Conservation (phyloP, 2,329 filamentous ascomycete species). For the Zymoseptoria tritici region DNA sequence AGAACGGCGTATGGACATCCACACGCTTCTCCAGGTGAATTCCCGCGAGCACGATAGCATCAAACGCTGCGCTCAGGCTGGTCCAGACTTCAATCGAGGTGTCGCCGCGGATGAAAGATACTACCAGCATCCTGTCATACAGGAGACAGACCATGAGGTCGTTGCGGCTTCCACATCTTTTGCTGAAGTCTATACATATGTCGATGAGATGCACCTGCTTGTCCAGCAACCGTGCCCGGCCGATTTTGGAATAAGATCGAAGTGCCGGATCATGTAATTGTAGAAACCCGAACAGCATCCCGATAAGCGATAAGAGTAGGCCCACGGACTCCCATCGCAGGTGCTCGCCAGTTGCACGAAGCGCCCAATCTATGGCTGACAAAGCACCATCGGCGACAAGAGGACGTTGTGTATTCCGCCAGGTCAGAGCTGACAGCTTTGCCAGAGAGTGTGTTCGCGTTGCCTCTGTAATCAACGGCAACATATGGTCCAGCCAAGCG, state of each 20-base stretch:
- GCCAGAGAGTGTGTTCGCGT: constrained; percentile 14
- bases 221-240: neutral
- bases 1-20: constrained; percentile 16
- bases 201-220: constrained; percentile 9
- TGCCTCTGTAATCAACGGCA: constrained; percentile 7
- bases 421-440: constrained; percentile 31
- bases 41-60: constrained; percentile 17
- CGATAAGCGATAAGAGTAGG: constrained; percentile 28
- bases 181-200: constrained; percentile 17
- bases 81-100: constrained; percentile 18
- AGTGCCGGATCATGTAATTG: constrained; percentile 16
- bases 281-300: constrained; percentile 20
- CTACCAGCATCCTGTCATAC: constrained; percentile 14
- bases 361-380: constrained; percentile 29
- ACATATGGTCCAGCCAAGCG: constrained; percentile 16
- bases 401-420: constrained; percentile 32
- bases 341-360: constrained; percentile 29
- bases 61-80: constrained; percentile 17
- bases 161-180: constrained; percentile 17
- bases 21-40: constrained; percentile 17
- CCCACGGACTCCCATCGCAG: constrained; percentile 37
- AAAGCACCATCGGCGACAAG: constrained; percentile 26
- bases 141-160: constrained; percentile 16
- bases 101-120: constrained; percentile 17
- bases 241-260: neutral